Percentiles rank a stretch among this genome's conserved stretches.
These are phyloP conservation scores for Tritrichomonas foetus DNA, from an alignment of 208 protist genomes.

Conservation along the genomic window DNA sequence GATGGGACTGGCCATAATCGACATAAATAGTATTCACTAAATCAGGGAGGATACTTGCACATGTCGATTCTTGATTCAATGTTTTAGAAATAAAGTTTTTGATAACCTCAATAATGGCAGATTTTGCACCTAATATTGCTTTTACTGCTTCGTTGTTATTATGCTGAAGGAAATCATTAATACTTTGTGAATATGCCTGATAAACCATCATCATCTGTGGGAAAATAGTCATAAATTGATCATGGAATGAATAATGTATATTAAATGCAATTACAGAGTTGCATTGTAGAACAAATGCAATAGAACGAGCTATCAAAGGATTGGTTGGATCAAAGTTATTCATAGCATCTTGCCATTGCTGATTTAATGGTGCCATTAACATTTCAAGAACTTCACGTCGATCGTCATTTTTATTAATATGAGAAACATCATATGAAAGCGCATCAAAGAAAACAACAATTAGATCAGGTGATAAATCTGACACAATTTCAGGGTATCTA, in stretches of 20 bases:
- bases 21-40: not conserved
- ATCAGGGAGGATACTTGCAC: not conserved
- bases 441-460: not conserved
- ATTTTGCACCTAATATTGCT: not conserved
- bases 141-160: not conserved
- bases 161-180: not conserved
- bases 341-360: not conserved
- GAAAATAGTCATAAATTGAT: not conserved
- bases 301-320: too few species aligned
- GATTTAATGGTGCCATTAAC: not conserved
- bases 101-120: not conserved
- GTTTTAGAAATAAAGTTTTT: not conserved
- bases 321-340: not conserved
- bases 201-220: not conserved
- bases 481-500: not conserved
- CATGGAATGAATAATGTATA: not conserved
- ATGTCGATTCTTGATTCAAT: not conserved
- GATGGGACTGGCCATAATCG: not conserved
- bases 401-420: not conserved
- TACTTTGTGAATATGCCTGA: not conserved
- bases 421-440: not conserved
- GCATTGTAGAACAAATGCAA: not conserved
- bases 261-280: not conserved
- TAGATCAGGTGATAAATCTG: not conserved
- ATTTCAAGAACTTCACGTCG: not conserved